These are phyloP conservation scores for Tylopilus sp. DNA, from an alignment of 768 basidiomycete species.

Conservation along the genomic window DNA sequence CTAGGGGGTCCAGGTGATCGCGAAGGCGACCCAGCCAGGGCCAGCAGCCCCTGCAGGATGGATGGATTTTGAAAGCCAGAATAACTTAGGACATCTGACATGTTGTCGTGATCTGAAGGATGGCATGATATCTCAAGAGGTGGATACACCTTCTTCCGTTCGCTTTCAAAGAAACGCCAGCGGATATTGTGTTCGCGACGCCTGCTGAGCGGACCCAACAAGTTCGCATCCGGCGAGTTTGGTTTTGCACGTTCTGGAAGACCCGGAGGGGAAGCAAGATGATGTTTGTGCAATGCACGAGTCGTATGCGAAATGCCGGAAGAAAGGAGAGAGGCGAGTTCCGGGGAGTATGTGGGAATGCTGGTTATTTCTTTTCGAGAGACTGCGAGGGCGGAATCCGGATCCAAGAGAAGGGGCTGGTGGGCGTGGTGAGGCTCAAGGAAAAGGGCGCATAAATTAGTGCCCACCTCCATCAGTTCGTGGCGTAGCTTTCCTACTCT, in stretches of 20 bases:
- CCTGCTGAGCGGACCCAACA: constrained; percentile 67
- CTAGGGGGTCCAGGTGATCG: constrained; percentile 30
- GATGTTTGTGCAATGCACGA: constrained; percentile 39
- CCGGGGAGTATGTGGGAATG: constrained; percentile 64
- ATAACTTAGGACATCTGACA: constrained; percentile 14
- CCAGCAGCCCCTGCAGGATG: constrained; percentile 44
- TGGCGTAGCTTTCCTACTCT: constrained; percentile 66
- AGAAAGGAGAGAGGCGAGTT: constrained; percentile 60
- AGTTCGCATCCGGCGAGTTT: constrained; percentile 50
- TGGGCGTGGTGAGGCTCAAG: constrained; percentile 8
- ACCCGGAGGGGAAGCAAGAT: constrained; percentile 48
- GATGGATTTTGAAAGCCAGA: constrained; percentile 42
- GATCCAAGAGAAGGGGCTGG: constrained; percentile 56
- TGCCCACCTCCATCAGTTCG: constrained; percentile 60
- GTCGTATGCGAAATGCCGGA: constrained; percentile 44
- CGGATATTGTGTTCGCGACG: constrained; percentile 72
- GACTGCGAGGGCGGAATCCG: constrained; percentile 44
- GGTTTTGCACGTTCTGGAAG: constrained; percentile 58
- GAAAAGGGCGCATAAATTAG: background rate
- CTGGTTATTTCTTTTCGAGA: constrained; percentile 48
- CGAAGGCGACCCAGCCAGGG: constrained; percentile 37
- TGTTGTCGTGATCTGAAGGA: constrained; percentile 3
- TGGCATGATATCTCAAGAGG: constrained; percentile 50
- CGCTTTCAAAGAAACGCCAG: constrained; percentile 57
- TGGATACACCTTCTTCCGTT: constrained; percentile 53